Percentiles rank a stretch among this genome's conserved stretches.
Evolutionary conservation across 2,329 filamentous ascomycete genomes (phyloP).

Genomic region (Sclerotinia minor): DNA sequence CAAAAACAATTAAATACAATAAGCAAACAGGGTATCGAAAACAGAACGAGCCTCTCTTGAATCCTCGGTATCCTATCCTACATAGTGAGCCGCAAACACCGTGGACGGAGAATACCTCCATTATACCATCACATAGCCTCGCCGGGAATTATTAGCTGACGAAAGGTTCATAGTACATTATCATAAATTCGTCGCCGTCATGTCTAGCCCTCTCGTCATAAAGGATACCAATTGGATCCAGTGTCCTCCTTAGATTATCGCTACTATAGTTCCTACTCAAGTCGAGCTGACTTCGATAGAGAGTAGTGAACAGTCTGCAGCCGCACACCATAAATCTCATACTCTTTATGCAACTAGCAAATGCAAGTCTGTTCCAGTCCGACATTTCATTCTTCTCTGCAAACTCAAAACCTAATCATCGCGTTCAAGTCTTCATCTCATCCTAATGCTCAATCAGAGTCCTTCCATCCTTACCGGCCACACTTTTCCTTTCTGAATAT

Average conservation of each 20-base stretch:
- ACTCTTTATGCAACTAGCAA: background rate
- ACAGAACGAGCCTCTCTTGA: too few relatives aligned
- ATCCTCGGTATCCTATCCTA: too few relatives aligned
- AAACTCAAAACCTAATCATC: background rate
- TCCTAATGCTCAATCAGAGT: conserved; percentile 1
- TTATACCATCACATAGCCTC: too few relatives aligned
- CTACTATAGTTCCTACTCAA: background rate
- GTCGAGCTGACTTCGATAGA: background rate
- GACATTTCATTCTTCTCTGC: background rate
- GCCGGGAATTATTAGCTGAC: too few relatives aligned
- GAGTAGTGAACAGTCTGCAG: background rate
- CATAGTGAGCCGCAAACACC: too few relatives aligned
- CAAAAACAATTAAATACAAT: too few relatives aligned
- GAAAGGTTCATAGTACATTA: too few relatives aligned
- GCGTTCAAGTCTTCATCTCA: background rate
- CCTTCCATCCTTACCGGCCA: conserved; percentile 23
- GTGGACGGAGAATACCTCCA: too few relatives aligned
- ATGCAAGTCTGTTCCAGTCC: background rate
- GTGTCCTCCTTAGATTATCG: background rate
- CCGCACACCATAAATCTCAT: background rate
- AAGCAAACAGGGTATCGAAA: too few relatives aligned
- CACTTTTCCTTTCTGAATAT: conserved; percentile 22
- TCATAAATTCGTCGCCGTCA: background rate
- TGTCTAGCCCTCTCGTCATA: background rate
- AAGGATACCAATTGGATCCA: background rate